Conservation (phyloP, 1,139 yeast genomes). For the Zygoascus hellenicus region DNA sequence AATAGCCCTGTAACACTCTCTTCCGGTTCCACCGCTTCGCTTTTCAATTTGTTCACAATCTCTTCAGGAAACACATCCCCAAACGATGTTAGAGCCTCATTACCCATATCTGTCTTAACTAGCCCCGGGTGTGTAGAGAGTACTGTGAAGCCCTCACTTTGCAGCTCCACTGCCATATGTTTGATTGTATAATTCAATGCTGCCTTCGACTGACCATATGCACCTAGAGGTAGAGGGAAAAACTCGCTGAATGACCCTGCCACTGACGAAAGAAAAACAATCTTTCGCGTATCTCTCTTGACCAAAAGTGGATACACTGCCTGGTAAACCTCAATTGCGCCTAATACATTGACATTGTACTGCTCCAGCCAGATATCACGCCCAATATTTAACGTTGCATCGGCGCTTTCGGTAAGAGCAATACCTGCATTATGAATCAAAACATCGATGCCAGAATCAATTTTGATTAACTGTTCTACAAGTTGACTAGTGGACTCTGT, state of each 20-base stretch:
- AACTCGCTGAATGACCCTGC: conserved; percentile 26
- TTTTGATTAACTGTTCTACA: conserved; percentile 21
- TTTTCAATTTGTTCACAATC: too few relatives aligned
- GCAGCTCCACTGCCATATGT: conserved; percentile 26
- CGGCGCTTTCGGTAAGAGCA: conserved; percentile 2
- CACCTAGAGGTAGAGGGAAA: conserved; percentile 14
- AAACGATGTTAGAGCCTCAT: too few relatives aligned
- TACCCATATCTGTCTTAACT: conserved; percentile 32
- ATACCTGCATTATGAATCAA: conserved; percentile 50
- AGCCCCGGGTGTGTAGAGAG: conserved; percentile 34
- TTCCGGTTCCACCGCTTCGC: too few relatives aligned
- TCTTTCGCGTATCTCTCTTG: conserved; percentile 20
- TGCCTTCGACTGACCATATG: conserved; percentile 31
- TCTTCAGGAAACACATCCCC: too few relatives aligned
- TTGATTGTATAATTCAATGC: conserved; percentile 31
- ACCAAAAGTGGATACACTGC: conserved; percentile 16
- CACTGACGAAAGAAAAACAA: conserved; percentile 25
- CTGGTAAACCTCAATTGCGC: conserved; percentile 33
- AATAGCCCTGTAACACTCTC: too few relatives aligned
- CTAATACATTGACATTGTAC: conserved; percentile 32
- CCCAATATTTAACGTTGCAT: conserved; percentile 10
- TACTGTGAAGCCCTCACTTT: conserved; percentile 25
- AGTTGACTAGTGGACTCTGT: conserved; percentile 18
- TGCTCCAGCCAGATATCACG: conserved; percentile 30
- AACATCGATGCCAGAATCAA: conserved; percentile 37